These are phyloP conservation scores for Phaeoacremonium minimum DNA, from an alignment of 2,329 filamentous ascomycete genomes.

Conservation along the genomic window DNA sequence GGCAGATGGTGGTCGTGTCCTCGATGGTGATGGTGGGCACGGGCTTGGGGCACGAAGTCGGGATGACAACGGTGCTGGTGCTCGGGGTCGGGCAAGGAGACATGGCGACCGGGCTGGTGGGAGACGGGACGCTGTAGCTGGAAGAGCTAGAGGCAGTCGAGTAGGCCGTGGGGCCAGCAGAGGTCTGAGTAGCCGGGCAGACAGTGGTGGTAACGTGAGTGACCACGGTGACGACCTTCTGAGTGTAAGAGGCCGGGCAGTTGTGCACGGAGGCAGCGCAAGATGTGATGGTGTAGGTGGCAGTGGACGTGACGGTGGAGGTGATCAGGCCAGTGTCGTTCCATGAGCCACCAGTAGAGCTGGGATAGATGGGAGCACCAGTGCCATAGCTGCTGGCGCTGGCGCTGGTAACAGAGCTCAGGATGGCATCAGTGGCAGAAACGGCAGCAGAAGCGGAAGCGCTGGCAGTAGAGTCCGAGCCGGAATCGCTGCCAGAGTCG, in stretches of 20 bases:
- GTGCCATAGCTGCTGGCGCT: constrained; percentile 1
- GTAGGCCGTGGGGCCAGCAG: constrained; percentile 1
- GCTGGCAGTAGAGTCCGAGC: not conserved
- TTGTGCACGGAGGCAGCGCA: constrained; percentile 21
- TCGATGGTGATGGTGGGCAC: constrained; percentile 12
- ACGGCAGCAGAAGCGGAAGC: not conserved
- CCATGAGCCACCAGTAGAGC: constrained; percentile 1
- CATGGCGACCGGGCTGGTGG: constrained; percentile 7
- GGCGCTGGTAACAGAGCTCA: constrained; percentile 1
- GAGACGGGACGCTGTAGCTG: constrained; percentile 2
- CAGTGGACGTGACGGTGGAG: constrained; percentile 16
- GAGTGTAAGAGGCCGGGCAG: constrained; percentile 20
- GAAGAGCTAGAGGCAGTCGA: constrained; percentile 3
- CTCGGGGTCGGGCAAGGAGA: constrained; percentile 9
- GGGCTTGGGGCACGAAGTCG: constrained; percentile 12
- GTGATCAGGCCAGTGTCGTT: constrained; percentile 10
- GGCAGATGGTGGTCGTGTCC: constrained; percentile 7
- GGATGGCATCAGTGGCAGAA: constrained; percentile 3
- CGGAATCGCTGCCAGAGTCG: constrained; percentile 1
- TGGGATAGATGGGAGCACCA: constrained; percentile 1
- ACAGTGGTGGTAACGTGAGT: constrained; percentile 17
- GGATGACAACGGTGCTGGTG: constrained; percentile 14
- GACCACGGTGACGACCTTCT: constrained; percentile 18
- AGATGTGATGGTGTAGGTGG: constrained; percentile 22
- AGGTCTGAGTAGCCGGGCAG: constrained; percentile 15